Conservation (phyloP, 495 filamentous ascomycete genomes). For the Aspergillus steynii region DNA sequence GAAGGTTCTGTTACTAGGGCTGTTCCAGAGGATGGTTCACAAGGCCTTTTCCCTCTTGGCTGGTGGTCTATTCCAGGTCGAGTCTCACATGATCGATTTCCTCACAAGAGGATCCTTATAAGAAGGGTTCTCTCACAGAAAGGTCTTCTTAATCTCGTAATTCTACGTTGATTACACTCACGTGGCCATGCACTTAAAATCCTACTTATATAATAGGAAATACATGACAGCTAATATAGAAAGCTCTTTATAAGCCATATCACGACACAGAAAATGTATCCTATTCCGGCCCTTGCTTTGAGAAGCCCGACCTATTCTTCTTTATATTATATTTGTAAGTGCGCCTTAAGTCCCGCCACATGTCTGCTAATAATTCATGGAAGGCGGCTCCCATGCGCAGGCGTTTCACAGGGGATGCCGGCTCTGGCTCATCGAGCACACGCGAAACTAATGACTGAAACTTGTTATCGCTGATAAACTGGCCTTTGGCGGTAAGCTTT, state of each 20-base stretch:
- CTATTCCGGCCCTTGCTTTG: constrained; percentile 8
- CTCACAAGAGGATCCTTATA: constrained; percentile 23
- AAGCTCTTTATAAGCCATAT: constrained; percentile 13
- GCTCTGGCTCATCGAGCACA: constrained; percentile 11
- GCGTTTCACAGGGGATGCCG: constrained; percentile 10
- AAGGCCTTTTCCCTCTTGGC: constrained; percentile 1
- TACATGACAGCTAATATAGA: constrained; percentile 9
- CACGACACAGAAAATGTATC: constrained; percentile 11
- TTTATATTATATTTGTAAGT: constrained; percentile 9
- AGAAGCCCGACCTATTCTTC: constrained; percentile 7
- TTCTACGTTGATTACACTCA: constrained; percentile 13
- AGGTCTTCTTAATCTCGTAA: constrained; percentile 15
- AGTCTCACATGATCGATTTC: constrained; percentile 13
- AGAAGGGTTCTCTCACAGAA: constrained; percentile 8
- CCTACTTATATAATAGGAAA: constrained; percentile 9
- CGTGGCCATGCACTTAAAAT: neutral
- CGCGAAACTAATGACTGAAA: constrained; percentile 17
- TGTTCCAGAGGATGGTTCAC: constrained; percentile 4
- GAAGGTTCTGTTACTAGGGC: constrained; percentile 1
- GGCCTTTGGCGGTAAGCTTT: constrained; percentile 17
- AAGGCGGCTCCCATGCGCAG: constrained; percentile 8
- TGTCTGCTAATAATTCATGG: constrained; percentile 11
- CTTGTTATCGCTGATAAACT: constrained; percentile 18
- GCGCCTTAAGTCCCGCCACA: constrained; percentile 10
- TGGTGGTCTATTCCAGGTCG: constrained; percentile 2